These are phyloP conservation scores for Chrysanthemum lavandulifolium DNA, from an alignment of 129 eudicot genomes.

Conservation along the genomic window DNA sequence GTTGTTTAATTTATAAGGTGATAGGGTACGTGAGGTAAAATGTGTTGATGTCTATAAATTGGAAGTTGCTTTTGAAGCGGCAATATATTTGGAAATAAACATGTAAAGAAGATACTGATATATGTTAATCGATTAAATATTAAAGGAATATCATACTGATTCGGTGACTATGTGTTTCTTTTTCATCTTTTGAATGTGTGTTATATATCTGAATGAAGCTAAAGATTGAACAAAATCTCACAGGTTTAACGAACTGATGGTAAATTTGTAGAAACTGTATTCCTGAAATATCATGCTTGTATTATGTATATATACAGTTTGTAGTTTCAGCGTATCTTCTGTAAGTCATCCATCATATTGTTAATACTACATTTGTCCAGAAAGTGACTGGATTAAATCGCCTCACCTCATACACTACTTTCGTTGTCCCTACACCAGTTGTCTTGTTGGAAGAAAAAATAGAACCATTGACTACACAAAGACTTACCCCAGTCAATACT, in stretches of 20 bases:
- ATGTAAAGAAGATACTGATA: not conserved
- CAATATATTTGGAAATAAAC: not conserved
- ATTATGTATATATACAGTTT: too few species aligned
- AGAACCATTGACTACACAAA: conserved; percentile 14
- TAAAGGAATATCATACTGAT: not conserved
- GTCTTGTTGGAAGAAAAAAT: conserved; percentile 13
- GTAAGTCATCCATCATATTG: not conserved
- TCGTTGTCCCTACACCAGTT: conserved; percentile 24
- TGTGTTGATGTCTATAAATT: too few species aligned
- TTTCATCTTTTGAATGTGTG: too few species aligned
- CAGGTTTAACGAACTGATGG: too few species aligned
- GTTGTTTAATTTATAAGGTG: not conserved
- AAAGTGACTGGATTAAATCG: not conserved
- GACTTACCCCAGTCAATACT: not conserved
- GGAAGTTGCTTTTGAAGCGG: too few species aligned
- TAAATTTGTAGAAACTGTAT: too few species aligned
- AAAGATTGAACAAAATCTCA: too few species aligned
- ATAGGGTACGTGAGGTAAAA: not conserved
- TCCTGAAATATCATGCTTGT: too few species aligned
- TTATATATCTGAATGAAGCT: too few species aligned
- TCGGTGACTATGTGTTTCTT: too few species aligned
- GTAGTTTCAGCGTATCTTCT: not conserved
- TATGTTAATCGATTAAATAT: not conserved
- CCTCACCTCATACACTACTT: not conserved
- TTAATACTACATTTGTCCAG: not conserved